Conservation (phyloP, 2,329 filamentous ascomycete genomes). For the Fonsecaea pedrosoi region DNA sequence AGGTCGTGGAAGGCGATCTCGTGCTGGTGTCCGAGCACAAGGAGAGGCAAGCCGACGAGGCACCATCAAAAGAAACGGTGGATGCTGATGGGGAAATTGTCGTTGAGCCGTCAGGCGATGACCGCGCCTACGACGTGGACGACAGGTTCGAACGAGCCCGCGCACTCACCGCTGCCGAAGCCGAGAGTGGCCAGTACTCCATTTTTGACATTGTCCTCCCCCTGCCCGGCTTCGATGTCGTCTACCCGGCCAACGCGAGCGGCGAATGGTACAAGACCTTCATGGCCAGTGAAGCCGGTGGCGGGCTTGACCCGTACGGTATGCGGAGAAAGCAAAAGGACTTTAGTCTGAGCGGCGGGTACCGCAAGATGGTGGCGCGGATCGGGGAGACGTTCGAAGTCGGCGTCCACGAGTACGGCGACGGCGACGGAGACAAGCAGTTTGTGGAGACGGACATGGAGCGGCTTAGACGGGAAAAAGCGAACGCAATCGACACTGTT, state of each 20-base stretch:
- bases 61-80: slow-evolving; percentile 48
- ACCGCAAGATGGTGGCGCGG: slow-evolving; percentile 80
- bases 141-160: slow-evolving; percentile 73
- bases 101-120: slow-evolving; percentile 64
- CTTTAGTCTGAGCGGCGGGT: slow-evolving; percentile 84
- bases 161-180: slow-evolving; percentile 77
- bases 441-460: slow-evolving; percentile 89
- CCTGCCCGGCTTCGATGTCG: slow-evolving; percentile 86
- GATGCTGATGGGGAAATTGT: slow-evolving; percentile 71
- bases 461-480: slow-evolving; percentile 55
- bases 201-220: slow-evolving; percentile 92
- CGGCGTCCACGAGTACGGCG: slow-evolving; percentile 71
- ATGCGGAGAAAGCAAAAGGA: slow-evolving; percentile 90
- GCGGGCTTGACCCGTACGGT: slow-evolving; percentile 77
- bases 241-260: slow-evolving; percentile 83
- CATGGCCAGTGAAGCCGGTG: slow-evolving; percentile 81
- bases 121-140: slow-evolving; percentile 61
- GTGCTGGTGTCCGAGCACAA: slow-evolving; percentile 70
- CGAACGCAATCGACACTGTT: slow-evolving; percentile 8
- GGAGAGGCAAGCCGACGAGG: slow-evolving; percentile 49
- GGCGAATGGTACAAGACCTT: slow-evolving; percentile 84
- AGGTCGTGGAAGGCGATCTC: slow-evolving; percentile 83
- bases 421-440: slow-evolving; percentile 72
- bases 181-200: slow-evolving; percentile 73
- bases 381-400: slow-evolving; percentile 70